A percentile compares a stretch with the other conserved stretches of the same genome.
These are phyloP conservation scores for Cercospora zeina DNA, from an alignment of 2,329 filamentous ascomycete species.

Conservation along the genomic window DNA sequence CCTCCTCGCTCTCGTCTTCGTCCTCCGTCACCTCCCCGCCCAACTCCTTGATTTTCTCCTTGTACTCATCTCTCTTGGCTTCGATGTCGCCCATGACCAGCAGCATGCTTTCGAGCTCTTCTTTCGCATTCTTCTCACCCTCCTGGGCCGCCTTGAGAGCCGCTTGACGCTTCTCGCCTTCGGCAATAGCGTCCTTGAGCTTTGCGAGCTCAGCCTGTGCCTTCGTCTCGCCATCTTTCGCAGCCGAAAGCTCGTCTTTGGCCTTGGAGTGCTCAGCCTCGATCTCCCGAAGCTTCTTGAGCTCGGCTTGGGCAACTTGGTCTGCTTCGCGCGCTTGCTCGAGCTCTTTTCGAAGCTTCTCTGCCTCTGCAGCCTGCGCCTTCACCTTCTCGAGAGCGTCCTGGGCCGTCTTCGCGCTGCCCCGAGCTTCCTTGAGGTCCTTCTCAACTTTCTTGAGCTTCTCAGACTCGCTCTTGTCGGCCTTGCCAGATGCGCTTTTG, in stretches of 20 bases:
- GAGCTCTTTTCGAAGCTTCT: slow-evolving; percentile 18
- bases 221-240: slow-evolving; percentile 3
- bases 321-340: slow-evolving; percentile 13
- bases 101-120: slow-evolving; percentile 39
- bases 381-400: slow-evolving; percentile 18
- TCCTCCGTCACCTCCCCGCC: slow-evolving; percentile 40
- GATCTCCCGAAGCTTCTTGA: slow-evolving; percentile 22
- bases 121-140: slow-evolving; percentile 25
- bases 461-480: slow-evolving; percentile 12
- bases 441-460: slow-evolving; percentile 22
- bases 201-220: slow-evolving; percentile 16
- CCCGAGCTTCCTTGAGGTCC: slow-evolving; percentile 19
- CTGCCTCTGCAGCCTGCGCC: slow-evolving; percentile 15
- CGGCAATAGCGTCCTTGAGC: slow-evolving; percentile 8
- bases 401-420: slow-evolving; percentile 21
- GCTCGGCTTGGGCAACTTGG: slow-evolving; percentile 22
- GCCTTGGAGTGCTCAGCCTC: slow-evolving; percentile 16
- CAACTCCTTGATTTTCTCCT: slow-evolving; percentile 33
- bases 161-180: slow-evolving; percentile 23
- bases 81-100: slow-evolving; percentile 52
- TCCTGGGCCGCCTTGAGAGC: slow-evolving; percentile 24
- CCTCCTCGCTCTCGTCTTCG: slow-evolving; percentile 37
- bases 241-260: slow-evolving; percentile 12
- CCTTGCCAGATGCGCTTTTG: slow-evolving; percentile 12
- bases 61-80: slow-evolving; percentile 44